These are phyloP conservation scores for Phytophthora meadii DNA, from an alignment of 352 stramenopile species.

Conservation along the genomic window DNA sequence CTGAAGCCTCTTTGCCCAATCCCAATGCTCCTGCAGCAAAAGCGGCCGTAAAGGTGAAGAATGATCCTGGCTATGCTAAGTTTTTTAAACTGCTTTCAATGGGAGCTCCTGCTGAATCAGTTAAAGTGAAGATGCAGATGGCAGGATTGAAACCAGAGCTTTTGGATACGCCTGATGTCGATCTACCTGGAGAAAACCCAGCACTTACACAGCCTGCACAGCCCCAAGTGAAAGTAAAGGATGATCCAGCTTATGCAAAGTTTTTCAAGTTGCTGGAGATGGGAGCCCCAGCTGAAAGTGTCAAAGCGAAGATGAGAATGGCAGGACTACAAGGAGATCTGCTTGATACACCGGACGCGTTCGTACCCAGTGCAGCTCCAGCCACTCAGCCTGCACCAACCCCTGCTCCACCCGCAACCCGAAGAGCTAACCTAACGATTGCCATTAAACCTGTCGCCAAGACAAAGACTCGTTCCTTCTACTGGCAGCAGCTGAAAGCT, in stretches of 20 bases:
- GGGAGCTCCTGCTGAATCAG: constrained; percentile 57
- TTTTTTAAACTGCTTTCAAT: constrained; percentile 80
- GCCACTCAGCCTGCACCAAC: constrained; percentile 10
- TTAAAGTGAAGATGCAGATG: constrained; percentile 76
- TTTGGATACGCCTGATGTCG: constrained; percentile 73
- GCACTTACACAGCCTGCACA: neutral
- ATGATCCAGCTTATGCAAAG: constrained; percentile 71
- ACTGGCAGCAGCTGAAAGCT: constrained; percentile 75
- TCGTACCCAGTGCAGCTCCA: constrained; percentile 30
- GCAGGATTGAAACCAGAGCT: constrained; percentile 64
- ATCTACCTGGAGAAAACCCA: constrained; percentile 26
- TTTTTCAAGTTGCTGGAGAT: constrained; percentile 81
- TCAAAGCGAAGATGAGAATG: constrained; percentile 79
- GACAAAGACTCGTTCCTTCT: constrained; percentile 69
- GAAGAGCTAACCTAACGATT: constrained; percentile 60
- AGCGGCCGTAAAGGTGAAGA: constrained; percentile 56
- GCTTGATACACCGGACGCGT: constrained; percentile 66
- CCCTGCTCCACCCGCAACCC: constrained; percentile 21
- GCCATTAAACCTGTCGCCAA: constrained; percentile 71
- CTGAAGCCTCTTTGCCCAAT: constrained; percentile 48
- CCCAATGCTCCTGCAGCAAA: constrained; percentile 5
- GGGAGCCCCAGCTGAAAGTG: constrained; percentile 57
- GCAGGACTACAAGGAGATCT: constrained; percentile 61
- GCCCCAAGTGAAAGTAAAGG: constrained; percentile 57
- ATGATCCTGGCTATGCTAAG: constrained; percentile 71